Evolutionary conservation across 2,329 filamentous ascomycete species (phyloP), one percentile per base, ranked within the genome.

Genomic region (Colletotrichum tanaceti): DNA sequence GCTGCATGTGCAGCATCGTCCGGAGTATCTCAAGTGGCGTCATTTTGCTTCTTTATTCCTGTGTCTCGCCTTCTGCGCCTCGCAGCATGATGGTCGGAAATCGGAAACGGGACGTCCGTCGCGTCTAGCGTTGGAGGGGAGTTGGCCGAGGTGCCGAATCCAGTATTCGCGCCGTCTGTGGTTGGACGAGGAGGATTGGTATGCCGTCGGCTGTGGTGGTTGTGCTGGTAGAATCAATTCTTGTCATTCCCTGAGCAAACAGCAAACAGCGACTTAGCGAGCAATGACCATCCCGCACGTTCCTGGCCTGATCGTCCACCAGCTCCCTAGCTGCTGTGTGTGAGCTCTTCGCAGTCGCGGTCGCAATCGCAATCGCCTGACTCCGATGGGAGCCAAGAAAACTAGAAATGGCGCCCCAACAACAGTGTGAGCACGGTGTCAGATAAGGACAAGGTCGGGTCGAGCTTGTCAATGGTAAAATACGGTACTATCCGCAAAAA

Each of bases 141-240:
- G 43, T 28, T 69, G 57, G 35, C 57, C 66, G 63, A 66, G 49
- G 57, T 69, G 55, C 63, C 57, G 66, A 61, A 60, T 57, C 22
- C 50, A 60, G 62, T 50, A 52, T 20, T 32, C 20, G 55, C 55
- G 44, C 41, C 54, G 46, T 50, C 47, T 65, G 41, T 68, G 65
- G 65, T 68, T 68, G 60, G 61, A 68, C 47, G 35, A 49, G 22
- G 16, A 46, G 43, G 28, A 35, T 39, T 6, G 22, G 35, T 59
- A 52, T 58, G 50, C 55, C 62, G 54, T 24, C 52, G 14, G 44
- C 50, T 46, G 59, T 38, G 53, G 13, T 55, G 35, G 20, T 16
- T 39, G 28, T 57, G 65, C 60, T 64, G 65, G 32, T 10, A 35
- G 32, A 35, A 35, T 35, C 32, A 64, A 49, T 28, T 20, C 46